Evolutionary conservation across 2,329 filamentous ascomycete genomes (phyloP).

Genomic region (Fusarium avenaceum): DNA sequence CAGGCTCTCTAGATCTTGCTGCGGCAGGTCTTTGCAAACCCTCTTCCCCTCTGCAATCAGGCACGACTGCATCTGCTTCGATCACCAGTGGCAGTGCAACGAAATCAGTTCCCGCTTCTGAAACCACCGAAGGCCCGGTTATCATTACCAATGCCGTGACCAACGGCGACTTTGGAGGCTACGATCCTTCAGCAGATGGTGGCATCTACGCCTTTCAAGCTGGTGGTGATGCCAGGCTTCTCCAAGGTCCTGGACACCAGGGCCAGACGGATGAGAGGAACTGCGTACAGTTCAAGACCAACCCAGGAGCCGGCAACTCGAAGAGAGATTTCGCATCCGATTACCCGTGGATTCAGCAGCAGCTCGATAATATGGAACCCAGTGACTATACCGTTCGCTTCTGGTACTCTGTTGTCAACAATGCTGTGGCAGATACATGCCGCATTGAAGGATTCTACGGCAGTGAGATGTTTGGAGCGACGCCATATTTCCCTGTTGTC

Average conservation of each 20-base stretch:
- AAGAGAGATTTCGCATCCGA: neutral
- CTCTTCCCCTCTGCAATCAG: neutral
- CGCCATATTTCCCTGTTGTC: slow-evolving; percentile 38
- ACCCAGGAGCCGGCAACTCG: neutral
- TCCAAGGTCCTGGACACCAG: slow-evolving; percentile 35
- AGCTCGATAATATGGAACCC: slow-evolving; percentile 32
- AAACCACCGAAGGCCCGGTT: slow-evolving; percentile 22
- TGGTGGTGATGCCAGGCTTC: slow-evolving; percentile 23
- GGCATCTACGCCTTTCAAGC: slow-evolving; percentile 43
- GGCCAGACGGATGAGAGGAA: slow-evolving; percentile 34
- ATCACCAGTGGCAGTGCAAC: slow-evolving; percentile 6
- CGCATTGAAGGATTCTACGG: slow-evolving; percentile 41
- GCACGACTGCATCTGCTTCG: slow-evolving; percentile 4
- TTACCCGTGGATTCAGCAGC: slow-evolving; percentile 37
- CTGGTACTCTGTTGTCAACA: slow-evolving; percentile 37
- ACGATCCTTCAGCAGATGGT: slow-evolving; percentile 33
- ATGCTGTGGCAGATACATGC: slow-evolving; percentile 36
- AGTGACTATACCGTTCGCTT: slow-evolving; percentile 44
- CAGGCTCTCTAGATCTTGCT: neutral
- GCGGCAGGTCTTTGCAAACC: slow-evolving; percentile 32
- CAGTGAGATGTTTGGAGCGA: slow-evolving; percentile 27
- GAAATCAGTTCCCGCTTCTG: neutral
- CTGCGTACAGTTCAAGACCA: slow-evolving; percentile 33
- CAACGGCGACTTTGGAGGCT: slow-evolving; percentile 43
- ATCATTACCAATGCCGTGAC: slow-evolving; percentile 32